Percentiles rank a stretch among this genome's conserved stretches.
These are phyloP conservation scores for Saccharomycopsis crataegensis DNA, from an alignment of 1,139 yeast species.

Conservation along the genomic window DNA sequence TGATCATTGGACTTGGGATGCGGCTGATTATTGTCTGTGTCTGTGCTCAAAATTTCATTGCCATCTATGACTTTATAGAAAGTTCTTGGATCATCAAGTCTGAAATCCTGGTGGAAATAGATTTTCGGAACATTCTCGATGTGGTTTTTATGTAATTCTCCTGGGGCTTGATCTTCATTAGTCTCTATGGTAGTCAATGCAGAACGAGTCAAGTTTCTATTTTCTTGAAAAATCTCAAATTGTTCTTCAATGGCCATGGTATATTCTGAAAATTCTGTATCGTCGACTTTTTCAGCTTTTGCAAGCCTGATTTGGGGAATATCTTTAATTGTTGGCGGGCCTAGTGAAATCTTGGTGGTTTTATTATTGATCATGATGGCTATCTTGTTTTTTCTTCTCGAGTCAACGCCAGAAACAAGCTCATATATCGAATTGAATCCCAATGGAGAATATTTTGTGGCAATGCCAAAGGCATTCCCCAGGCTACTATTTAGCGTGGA, in stretches of 20 bases:
- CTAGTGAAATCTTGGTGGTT: conserved; percentile 36
- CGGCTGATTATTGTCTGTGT: conserved; percentile 20
- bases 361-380: conserved; percentile 25
- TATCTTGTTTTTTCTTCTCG: conserved; percentile 25
- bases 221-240: conserved; percentile 46
- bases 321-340: conserved; percentile 70
- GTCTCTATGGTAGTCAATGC: conserved; percentile 35
- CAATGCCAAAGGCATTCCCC: not conserved
- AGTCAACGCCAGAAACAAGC: conserved; percentile 53
- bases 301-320: conserved; percentile 76
- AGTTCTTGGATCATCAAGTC: conserved; percentile 81
- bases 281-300: conserved; percentile 41
- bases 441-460: conserved; percentile 40
- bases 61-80: conserved; percentile 68
- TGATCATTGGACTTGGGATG: conserved; percentile 22
- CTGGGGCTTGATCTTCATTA: not conserved
- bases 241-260: conserved; percentile 42
- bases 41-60: conserved; percentile 31
- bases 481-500: not conserved
- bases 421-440: conserved; percentile 79
- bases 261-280: conserved; percentile 43
- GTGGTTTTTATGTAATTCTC: not conserved
- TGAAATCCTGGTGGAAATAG: conserved; percentile 60
- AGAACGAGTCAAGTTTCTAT: conserved; percentile 42
- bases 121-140: conserved; percentile 53